Percentiles rank a stretch among this genome's conserved stretches.
These are phyloP conservation scores for Delitschia confertaspora DNA, from an alignment of 495 filamentous ascomycete genomes.

Conservation along the genomic window DNA sequence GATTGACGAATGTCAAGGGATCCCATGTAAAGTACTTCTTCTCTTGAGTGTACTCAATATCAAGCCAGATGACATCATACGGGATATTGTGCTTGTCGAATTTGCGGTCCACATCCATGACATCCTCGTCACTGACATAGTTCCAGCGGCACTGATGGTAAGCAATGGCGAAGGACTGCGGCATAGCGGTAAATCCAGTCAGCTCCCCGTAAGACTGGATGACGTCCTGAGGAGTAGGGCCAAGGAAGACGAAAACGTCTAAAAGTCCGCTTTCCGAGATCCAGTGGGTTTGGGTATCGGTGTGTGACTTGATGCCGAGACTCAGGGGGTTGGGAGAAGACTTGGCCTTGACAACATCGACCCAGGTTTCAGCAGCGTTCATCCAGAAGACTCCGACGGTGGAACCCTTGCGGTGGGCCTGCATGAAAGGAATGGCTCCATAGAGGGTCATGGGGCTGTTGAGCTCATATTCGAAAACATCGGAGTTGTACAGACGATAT, in stretches of 20 bases:
- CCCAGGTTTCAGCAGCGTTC: constrained; percentile 94
- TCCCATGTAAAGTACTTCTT: constrained; percentile 99
- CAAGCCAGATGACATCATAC: constrained; percentile 97
- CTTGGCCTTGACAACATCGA: constrained; percentile 84
- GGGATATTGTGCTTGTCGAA: constrained; percentile 92
- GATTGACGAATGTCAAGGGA: constrained; percentile 71
- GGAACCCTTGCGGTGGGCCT: constrained; percentile 85
- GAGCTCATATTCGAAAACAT: constrained; percentile 95
- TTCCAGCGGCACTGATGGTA: constrained; percentile 99
- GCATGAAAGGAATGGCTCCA: constrained; percentile 92
- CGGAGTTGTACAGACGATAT: constrained; percentile 92
- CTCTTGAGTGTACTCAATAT: constrained; percentile 91
- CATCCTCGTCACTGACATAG: constrained; percentile 92
- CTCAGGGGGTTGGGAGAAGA: constrained; percentile 64
- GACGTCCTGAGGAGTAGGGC: constrained; percentile 72
- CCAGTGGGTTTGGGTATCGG: constrained; percentile 86
- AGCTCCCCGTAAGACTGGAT: constrained; percentile 75
- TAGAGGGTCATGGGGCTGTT: constrained; percentile 99
- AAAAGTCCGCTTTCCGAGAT: constrained; percentile 84
- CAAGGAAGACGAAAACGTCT: constrained; percentile 90
- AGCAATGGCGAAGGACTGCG: constrained; percentile 80
- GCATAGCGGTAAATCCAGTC: constrained; percentile 88
- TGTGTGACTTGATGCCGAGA: constrained; percentile 59
- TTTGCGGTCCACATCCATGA: constrained; percentile 89
- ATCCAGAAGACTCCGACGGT: constrained; percentile 98